A percentile compares a stretch with the other conserved stretches of the same genome.
Conservation (phyloP, 2,329 filamentous ascomycete species). For the Lecanosticta acicola region DNA sequence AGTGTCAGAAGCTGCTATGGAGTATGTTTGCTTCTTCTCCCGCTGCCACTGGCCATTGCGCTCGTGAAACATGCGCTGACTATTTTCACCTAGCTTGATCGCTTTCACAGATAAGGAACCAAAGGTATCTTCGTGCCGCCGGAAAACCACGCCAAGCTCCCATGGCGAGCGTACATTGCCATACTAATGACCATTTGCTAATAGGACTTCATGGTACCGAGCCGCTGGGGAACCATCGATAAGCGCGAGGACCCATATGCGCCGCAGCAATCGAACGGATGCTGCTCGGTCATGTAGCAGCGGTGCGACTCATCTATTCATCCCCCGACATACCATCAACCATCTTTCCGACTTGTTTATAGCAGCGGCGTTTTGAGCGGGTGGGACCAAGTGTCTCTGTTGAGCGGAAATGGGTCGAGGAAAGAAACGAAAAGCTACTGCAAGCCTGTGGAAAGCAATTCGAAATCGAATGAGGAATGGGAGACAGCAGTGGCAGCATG, state of each 20-base stretch:
- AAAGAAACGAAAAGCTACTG: neutral
- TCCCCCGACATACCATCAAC: neutral
- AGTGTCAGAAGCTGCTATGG: slow-evolving; percentile 77
- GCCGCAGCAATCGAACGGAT: slow-evolving; percentile 84
- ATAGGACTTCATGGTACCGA: slow-evolving; percentile 92
- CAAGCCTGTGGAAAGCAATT: neutral
- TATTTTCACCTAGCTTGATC: slow-evolving; percentile 69
- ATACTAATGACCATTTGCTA: slow-evolving; percentile 3
- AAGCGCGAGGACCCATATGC: slow-evolving; percentile 98
- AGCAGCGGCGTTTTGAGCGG: slow-evolving; percentile 23
- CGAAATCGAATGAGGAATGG: no score
- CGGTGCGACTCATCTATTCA: neutral
- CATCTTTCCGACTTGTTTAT: slow-evolving; percentile 16
- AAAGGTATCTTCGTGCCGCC: slow-evolving; percentile 43
- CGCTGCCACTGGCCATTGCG: neutral
- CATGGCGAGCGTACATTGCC: neutral
- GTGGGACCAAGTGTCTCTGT: neutral
- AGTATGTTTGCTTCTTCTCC: slow-evolving; percentile 36
- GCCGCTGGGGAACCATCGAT: slow-evolving; percentile 90
- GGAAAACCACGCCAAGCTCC: neutral
- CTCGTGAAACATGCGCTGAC: slow-evolving; percentile 8
- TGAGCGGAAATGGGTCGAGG: neutral
- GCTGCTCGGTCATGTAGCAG: slow-evolving; percentile 87
- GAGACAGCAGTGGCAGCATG: neutral
- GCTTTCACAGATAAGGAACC: slow-evolving; percentile 92